A percentile compares a stretch with the other conserved stretches of the same genome.
Evolutionary conservation across 768 basidiomycete species (phyloP).

Genomic region (Psilocybe cyanescens): DNA sequence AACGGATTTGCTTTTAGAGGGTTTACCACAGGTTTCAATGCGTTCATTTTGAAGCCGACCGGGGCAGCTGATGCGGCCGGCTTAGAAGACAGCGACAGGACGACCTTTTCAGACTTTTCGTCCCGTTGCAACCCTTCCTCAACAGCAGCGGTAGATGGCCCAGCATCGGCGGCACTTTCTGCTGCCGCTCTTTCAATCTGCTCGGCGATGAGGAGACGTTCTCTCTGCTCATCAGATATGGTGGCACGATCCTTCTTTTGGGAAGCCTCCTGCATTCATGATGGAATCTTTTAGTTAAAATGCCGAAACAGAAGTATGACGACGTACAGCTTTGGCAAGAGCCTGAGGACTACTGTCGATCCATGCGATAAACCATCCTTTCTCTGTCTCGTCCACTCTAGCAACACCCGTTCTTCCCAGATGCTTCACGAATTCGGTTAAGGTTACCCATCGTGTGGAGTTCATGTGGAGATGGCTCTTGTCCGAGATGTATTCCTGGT

Average conservation of each 20-base stretch:
- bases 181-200: slow-evolving; percentile 89
- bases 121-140: slow-evolving; percentile 74
- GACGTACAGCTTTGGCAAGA: slow-evolving; percentile 80
- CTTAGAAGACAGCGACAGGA: slow-evolving; percentile 72
- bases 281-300: background rate
- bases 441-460: slow-evolving; percentile 94
- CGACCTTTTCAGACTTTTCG: slow-evolving; percentile 73
- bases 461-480: slow-evolving; percentile 98
- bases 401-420: slow-evolving; percentile 86
- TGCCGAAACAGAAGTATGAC: background rate
- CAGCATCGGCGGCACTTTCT: slow-evolving; percentile 43
- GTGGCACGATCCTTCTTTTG: slow-evolving; percentile 92
- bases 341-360: slow-evolving; percentile 96
- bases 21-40: slow-evolving; percentile 60
- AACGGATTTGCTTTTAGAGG: slow-evolving; percentile 70
- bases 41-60: slow-evolving; percentile 62
- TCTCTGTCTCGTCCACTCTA: slow-evolving; percentile 97
- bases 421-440: slow-evolving; percentile 94
- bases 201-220: slow-evolving; percentile 85
- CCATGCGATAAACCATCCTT: slow-evolving; percentile 98
- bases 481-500: slow-evolving; percentile 97
- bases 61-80: slow-evolving; percentile 38
- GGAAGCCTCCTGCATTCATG: slow-evolving; percentile 64
- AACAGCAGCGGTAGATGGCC: slow-evolving; percentile 40
- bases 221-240: slow-evolving; percentile 93